These are phyloP conservation scores for Ogataea trehaloabstinens DNA, from an alignment of 805 yeast species.

Conservation along the genomic window DNA sequence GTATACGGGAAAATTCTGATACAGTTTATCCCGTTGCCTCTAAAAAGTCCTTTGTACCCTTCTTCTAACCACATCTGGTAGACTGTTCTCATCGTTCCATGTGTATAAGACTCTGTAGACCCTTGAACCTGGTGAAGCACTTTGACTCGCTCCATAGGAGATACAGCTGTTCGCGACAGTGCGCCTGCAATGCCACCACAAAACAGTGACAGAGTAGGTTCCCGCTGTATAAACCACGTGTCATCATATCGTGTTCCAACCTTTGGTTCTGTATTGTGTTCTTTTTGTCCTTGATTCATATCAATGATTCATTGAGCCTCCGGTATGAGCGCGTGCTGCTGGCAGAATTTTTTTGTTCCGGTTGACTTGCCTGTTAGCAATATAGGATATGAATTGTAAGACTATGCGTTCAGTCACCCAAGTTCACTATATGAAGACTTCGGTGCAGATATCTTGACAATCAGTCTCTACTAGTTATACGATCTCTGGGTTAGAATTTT, in stretches of 20 bases:
- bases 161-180: constrained; percentile 82
- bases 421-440: no score
- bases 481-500: no score
- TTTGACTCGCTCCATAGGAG: constrained; percentile 94
- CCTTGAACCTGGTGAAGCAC: constrained; percentile 90
- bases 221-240: constrained; percentile 33
- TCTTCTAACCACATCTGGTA: constrained; percentile 81
- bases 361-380: no score
- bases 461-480: no score
- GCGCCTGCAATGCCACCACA: constrained; percentile 83
- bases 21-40: constrained; percentile 92
- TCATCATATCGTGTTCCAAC: no score
- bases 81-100: constrained; percentile 77
- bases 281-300: not conserved
- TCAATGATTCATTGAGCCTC: no score
- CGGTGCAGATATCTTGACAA: no score
- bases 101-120: constrained; percentile 35
- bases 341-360: no score
- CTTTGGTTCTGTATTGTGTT: not conserved
- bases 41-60: constrained; percentile 84
- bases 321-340: not conserved
- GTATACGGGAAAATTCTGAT: constrained; percentile 88
- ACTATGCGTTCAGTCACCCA: no score
- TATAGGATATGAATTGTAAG: no score
- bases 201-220: constrained; percentile 59